Conservation (phyloP, 768 basidiomycete genomes). For the Auriscalpium vulgare region DNA sequence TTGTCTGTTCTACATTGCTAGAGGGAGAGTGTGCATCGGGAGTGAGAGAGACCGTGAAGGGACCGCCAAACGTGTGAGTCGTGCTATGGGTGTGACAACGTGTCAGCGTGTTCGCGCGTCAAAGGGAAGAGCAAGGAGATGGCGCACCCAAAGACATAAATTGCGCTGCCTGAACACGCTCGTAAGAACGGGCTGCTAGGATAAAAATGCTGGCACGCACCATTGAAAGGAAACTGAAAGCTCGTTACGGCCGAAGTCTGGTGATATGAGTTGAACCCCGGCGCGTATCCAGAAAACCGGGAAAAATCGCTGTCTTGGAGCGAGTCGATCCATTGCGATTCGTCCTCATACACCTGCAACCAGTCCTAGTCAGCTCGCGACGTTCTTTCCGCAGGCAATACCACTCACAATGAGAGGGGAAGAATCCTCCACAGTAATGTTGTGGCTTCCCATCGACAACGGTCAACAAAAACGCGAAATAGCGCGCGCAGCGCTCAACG, state of each 20-base stretch:
- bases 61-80: background rate
- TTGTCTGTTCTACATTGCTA: background rate
- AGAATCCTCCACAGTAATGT: background rate
- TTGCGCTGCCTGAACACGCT: background rate
- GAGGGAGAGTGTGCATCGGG: background rate
- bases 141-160: constrained; percentile 1
- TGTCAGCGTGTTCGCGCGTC: no score
- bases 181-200: no score
- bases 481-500: constrained; percentile 9
- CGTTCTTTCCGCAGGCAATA: background rate
- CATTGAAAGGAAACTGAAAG: background rate
- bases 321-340: background rate
- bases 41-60: background rate
- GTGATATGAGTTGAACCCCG: background rate
- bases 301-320: background rate
- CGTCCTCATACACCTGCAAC: background rate
- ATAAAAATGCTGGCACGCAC: background rate
- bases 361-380: background rate
- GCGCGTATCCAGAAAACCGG: background rate
- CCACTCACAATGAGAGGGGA: background rate
- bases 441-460: background rate
- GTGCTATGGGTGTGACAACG: background rate
- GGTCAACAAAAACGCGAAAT: background rate
- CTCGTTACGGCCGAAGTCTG: background rate
- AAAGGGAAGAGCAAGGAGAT: background rate